phyloP scores from a whole-genome alignment of 495 filamentous ascomycete species.

The Talaromyces adpressus region DNA sequence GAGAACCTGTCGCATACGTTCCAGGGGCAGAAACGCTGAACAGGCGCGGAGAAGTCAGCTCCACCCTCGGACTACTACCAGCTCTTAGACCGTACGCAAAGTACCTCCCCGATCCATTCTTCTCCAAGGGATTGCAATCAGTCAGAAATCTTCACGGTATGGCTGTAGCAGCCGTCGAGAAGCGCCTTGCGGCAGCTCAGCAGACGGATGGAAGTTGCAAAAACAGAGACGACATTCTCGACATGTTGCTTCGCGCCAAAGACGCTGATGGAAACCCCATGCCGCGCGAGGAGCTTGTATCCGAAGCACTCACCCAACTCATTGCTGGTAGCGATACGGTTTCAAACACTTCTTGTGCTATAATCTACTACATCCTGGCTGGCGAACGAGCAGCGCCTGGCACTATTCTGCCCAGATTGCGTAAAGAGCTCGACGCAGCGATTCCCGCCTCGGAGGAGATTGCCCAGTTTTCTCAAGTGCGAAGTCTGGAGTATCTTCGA shows the following conservation, averaged over 20 bases:
- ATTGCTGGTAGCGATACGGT: conserved; percentile 80
- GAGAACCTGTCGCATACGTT: conserved; percentile 21
- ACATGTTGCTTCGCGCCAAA: conserved; percentile 67
- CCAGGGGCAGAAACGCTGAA: conserved; percentile 34
- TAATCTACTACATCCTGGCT: conserved; percentile 63
- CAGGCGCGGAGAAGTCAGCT: conserved; percentile 30
- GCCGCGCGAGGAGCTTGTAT: conserved; percentile 62
- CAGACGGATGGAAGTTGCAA: conserved; percentile 14
- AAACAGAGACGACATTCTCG: conserved; percentile 61
- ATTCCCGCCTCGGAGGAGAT: conserved; percentile 43
- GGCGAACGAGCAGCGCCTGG: conserved; percentile 36
- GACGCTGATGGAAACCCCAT: conserved; percentile 66
- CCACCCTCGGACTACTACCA: conserved; percentile 29
- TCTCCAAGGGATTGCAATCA: conserved; percentile 27
- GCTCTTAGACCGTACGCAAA: conserved; percentile 26
- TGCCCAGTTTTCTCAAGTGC: conserved; percentile 54
- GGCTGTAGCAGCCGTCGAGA: conserved; percentile 64
- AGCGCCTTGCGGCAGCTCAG: conserved; percentile 51
- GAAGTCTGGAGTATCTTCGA: conserved; percentile 61
- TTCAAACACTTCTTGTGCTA: conserved; percentile 68
- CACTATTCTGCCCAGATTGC: conserved; percentile 55
- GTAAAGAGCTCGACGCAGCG: conserved; percentile 58
- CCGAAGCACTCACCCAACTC: conserved; percentile 73
- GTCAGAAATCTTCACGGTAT: conserved; percentile 37
- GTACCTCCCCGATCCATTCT: conserved; percentile 35